phyloP scores from a whole-genome alignment of 768 basidiomycete species.

The Amanita exitialis region DNA sequence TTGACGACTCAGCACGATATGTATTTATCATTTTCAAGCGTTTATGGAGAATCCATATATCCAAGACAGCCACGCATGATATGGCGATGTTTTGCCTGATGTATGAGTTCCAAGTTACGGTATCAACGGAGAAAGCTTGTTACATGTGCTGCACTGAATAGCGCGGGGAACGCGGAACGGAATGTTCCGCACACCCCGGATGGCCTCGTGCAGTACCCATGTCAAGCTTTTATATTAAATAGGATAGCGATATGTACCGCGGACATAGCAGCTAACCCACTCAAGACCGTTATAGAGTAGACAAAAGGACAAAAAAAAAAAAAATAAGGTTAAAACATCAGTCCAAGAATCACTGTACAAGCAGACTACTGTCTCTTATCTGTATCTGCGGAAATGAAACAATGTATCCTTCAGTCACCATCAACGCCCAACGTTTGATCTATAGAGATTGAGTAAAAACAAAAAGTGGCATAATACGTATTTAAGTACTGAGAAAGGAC shows the following conservation, averaged over 20 bases:
- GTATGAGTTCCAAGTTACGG: not conserved
- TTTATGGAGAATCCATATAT: not conserved
- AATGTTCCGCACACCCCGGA: not conserved
- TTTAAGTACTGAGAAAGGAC: slow-evolving; percentile 1
- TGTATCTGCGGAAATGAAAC: not conserved
- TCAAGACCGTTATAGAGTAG: no score
- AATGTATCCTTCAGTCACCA: not conserved
- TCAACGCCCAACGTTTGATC: not conserved
- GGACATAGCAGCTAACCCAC: no score
- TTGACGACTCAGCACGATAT: no score
- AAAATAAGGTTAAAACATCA: not conserved
- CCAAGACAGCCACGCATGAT: not conserved
- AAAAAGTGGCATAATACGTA: not conserved
- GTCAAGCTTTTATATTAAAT: no score
- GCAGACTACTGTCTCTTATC: not conserved
- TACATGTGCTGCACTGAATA: not conserved
- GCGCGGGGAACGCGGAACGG: not conserved
- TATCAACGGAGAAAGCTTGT: not conserved
- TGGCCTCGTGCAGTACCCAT: no score
- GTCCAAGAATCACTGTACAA: not conserved
- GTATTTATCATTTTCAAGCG: no score
- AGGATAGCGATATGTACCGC: no score
- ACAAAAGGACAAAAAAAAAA: not conserved
- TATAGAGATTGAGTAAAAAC: not conserved
- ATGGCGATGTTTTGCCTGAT: not conserved